These are phyloP conservation scores for Thielaviopsis ethacetica DNA, from an alignment of 2,329 filamentous ascomycete species.

Conservation along the genomic window DNA sequence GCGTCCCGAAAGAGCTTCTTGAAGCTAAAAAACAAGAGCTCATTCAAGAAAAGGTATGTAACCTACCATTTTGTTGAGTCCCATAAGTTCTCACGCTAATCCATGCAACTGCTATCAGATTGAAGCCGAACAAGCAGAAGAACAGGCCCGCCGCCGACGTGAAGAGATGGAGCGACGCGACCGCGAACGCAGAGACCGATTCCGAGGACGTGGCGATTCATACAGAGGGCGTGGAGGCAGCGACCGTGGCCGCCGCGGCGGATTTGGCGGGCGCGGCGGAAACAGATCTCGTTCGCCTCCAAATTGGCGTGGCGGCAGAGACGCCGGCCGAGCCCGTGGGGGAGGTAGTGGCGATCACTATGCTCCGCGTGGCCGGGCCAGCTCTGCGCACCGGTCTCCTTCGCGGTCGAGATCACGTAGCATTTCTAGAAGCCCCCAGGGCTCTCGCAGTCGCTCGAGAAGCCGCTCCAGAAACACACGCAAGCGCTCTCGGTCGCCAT, in stretches of 20 bases:
- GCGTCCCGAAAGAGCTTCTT: slow-evolving; percentile 82
- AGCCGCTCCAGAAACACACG: slow-evolving; percentile 32
- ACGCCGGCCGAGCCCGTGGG: slow-evolving; percentile 26
- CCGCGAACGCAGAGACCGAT: slow-evolving; percentile 42
- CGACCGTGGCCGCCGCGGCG: slow-evolving; percentile 26
- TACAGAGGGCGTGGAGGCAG: slow-evolving; percentile 34
- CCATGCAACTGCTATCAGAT: slow-evolving; percentile 32
- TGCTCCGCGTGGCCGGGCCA: slow-evolving; percentile 26
- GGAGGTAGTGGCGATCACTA: slow-evolving; percentile 31
- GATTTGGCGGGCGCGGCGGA: slow-evolving; percentile 25
- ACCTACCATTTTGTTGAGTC: background rate
- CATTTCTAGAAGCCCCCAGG: slow-evolving; percentile 15
- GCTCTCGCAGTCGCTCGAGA: slow-evolving; percentile 31
- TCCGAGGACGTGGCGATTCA: slow-evolving; percentile 36
- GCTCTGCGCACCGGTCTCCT: slow-evolving; percentile 13
- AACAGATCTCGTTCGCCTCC: slow-evolving; percentile 32
- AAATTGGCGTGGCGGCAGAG: slow-evolving; percentile 19
- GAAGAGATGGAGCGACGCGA: slow-evolving; percentile 59
- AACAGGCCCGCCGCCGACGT: slow-evolving; percentile 53
- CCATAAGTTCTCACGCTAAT: background rate
- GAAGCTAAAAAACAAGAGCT: slow-evolving; percentile 94
- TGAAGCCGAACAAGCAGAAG: slow-evolving; percentile 66
- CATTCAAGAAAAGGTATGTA: slow-evolving; percentile 72
- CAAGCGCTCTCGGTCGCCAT: slow-evolving; percentile 21
- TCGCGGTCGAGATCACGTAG: slow-evolving; percentile 17